Evolutionary conservation across 441 rosid genomes (phyloP).

Genomic region (Hura crepitans): DNA sequence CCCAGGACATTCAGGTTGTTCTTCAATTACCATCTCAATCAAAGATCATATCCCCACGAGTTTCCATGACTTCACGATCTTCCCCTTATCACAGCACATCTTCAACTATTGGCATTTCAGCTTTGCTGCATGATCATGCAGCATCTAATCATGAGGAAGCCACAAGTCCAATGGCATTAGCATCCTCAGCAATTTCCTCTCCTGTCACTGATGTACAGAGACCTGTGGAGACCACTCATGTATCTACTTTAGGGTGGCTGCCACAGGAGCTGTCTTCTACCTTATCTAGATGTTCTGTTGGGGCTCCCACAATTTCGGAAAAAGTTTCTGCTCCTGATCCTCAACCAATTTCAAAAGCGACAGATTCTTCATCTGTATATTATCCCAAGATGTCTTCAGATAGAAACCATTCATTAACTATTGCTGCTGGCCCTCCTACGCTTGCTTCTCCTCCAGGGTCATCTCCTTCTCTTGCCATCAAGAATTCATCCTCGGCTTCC

Average conservation of each 20-base stretch:
- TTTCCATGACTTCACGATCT: conserved; percentile 37
- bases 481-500: conserved; percentile 20
- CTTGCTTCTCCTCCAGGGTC: conserved; percentile 22
- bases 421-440: conserved; percentile 14
- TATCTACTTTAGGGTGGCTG: conserved; percentile 17
- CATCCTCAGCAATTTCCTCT: conserved; percentile 31
- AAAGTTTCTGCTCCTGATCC: conserved; percentile 17
- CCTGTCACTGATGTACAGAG: conserved; percentile 29
- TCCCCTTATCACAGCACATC: conserved; percentile 51
- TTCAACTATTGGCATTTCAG: conserved; percentile 60
- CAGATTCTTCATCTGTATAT: conserved; percentile 12
- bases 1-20: conserved; percentile 38
- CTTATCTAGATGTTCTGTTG: conserved; percentile 18
- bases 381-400: conserved; percentile 15
- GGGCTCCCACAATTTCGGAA: conserved; percentile 14
- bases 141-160: conserved; percentile 40
- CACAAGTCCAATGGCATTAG: conserved; percentile 26
- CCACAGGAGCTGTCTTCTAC: conserved; percentile 25
- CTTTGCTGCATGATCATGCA: conserved; percentile 62
- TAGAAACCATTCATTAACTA: conserved; percentile 13
- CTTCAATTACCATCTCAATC: conserved; percentile 48
- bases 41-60: conserved; percentile 52
- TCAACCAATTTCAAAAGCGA: conserved; percentile 14
- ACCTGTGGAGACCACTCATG: conserved; percentile 25
- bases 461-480: conserved; percentile 22